phyloP scores from a whole-genome alignment of 2,329 filamentous ascomycete genomes.

The Neoarthrinium moseri region DNA sequence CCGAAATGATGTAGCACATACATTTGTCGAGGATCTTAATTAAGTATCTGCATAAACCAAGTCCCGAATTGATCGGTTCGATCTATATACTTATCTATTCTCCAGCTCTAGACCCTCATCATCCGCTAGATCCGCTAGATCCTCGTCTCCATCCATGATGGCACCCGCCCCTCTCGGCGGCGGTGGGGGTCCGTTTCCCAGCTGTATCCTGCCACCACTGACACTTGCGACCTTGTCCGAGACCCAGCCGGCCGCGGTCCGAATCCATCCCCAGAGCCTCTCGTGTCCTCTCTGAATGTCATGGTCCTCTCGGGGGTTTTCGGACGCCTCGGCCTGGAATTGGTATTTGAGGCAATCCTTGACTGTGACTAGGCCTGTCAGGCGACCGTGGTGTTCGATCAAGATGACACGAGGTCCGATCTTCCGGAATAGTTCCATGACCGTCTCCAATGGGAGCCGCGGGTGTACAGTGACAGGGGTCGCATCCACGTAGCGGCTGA shows the following conservation, averaged over 20 bases:
- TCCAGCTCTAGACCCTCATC: slow-evolving; percentile 32
- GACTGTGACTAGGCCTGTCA: slow-evolving; percentile 86
- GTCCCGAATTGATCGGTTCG: too few relatives aligned
- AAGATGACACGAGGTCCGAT: slow-evolving; percentile 93
- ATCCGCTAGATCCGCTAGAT: slow-evolving; percentile 36
- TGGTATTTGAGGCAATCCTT: slow-evolving; percentile 98
- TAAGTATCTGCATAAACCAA: too few relatives aligned
- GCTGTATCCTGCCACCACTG: slow-evolving; percentile 56
- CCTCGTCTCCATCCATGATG: slow-evolving; percentile 53
- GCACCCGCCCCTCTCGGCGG: slow-evolving; percentile 21
- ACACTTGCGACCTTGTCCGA: slow-evolving; percentile 51
- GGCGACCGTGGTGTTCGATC: slow-evolving; percentile 81
- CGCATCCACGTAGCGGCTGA: slow-evolving; percentile 83
- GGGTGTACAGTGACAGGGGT: slow-evolving; percentile 92
- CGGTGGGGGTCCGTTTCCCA: slow-evolving; percentile 35
- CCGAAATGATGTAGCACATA: background rate
- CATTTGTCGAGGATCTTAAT: too few relatives aligned
- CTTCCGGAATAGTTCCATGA: slow-evolving; percentile 98
- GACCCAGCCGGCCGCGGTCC: slow-evolving; percentile 55
- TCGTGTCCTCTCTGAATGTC: slow-evolving; percentile 59
- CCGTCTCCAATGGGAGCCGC: slow-evolving; percentile 86
- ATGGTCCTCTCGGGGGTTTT: slow-evolving; percentile 65
- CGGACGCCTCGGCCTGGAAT: slow-evolving; percentile 89
- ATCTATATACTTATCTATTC: slow-evolving; percentile 23
- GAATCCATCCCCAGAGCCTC: slow-evolving; percentile 60